Conservation (phyloP, 108 stramenopile genomes). For the Nannochloropsis gaditana region DNA sequence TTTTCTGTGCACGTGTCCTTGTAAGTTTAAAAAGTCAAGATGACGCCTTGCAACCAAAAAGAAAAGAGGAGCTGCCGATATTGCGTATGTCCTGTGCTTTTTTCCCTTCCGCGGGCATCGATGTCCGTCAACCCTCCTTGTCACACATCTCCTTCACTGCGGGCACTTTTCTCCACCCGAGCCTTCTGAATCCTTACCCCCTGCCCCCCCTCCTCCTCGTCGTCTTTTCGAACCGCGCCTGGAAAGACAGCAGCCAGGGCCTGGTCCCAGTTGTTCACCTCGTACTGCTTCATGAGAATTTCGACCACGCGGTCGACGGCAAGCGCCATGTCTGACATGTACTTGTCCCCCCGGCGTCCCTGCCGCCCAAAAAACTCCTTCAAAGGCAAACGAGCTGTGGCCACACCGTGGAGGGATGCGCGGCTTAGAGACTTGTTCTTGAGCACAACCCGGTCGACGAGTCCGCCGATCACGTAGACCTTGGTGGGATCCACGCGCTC, state of each 20-base stretch:
- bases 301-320: not conserved
- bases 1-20: no score
- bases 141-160: no score
- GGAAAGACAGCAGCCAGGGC: not conserved
- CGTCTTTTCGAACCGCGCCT: no score
- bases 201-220: no score
- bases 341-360: not conserved
- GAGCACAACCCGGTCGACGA: constrained; percentile 1
- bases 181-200: no score
- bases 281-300: not conserved
- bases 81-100: no score
- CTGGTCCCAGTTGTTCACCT: not conserved
- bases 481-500: not conserved
- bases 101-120: no score
- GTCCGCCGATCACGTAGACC: constrained; percentile 20
- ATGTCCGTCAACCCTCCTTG: no score
- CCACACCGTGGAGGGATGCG: not conserved
- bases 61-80: no score
- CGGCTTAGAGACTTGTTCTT: not conserved
- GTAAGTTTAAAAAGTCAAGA: no score
- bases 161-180: no score
- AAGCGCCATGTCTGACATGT: not conserved
- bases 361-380: constrained; percentile 10
- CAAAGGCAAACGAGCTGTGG: constrained; percentile 7
- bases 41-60: no score